Conservation (phyloP, 2,329 filamentous ascomycete genomes). For the Gaeumannomyces sp. region DNA sequence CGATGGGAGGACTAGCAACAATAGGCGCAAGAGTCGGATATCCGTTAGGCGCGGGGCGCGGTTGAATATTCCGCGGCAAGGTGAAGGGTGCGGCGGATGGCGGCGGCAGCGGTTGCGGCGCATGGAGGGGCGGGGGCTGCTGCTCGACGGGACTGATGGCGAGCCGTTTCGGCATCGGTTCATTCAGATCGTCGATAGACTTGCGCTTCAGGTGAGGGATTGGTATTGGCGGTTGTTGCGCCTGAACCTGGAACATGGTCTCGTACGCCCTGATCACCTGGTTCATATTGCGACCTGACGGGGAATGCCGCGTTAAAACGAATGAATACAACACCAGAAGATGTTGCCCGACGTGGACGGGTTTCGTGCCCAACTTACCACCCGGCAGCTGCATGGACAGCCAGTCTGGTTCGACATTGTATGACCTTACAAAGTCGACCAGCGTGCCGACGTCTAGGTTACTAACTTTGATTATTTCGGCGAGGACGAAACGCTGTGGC, state of each 20-base stretch:
- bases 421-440: constrained; percentile 38
- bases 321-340: not conserved
- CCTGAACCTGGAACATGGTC: constrained; percentile 23
- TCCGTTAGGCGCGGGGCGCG: constrained; percentile 23
- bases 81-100: constrained; percentile 4
- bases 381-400: constrained; percentile 28
- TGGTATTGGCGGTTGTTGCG: constrained; percentile 18
- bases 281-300: constrained; percentile 28
- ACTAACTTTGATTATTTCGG: constrained; percentile 53
- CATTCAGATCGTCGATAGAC: constrained; percentile 23
- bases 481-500: constrained; percentile 48
- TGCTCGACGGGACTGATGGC: constrained; percentile 20
- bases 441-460: constrained; percentile 39
- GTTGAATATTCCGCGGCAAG: constrained; percentile 22
- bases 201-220: constrained; percentile 26
- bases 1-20: constrained; percentile 13
- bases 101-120: constrained; percentile 7
- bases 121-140: constrained; percentile 3
- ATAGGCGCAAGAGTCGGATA: constrained; percentile 13
- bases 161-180: constrained; percentile 25
- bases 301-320: constrained; percentile 11
- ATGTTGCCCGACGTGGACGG: not conserved
- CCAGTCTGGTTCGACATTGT: constrained; percentile 27
- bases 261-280: constrained; percentile 27
- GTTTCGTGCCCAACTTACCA: constrained; percentile 20